Base-by-base conservation (phyloP, 1,284 basidiomycete genomes). In the Melampsora larici-populina region DNA sequence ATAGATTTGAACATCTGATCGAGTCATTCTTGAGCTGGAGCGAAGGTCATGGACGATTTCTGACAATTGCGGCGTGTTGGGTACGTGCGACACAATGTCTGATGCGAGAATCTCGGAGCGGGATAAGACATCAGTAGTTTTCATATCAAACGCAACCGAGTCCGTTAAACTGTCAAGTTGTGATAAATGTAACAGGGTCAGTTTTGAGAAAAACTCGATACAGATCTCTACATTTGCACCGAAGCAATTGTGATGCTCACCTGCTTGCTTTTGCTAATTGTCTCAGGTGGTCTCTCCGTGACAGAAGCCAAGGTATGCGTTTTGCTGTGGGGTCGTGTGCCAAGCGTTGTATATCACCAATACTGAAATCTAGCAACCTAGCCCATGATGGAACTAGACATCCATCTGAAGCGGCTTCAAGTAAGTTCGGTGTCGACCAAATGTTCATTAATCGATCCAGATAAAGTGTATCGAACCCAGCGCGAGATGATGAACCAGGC, bases 371-470 rank as follows among this genome's bases (percentile, higher is more conserved):
- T 63, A 70, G 69, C 43, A 78, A 55, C 51, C 62, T 71, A 51
- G 76, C 76, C 76, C 76, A 78, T 33, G 68, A 70, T 58, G 76
- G 76, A 65, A 85, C 82, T 62, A 80, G 80, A 17, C 81, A 82
- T 78, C 91, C 89, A 46, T 86, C 84, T 68, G 87, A 85, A 58
- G 87, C 81, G 5, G 86, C 86, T 36, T 84, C 68, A 88, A 86
- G 69, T 86, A 86, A 46, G 92, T 86, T 40, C 89, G 84, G 6
- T 0, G 90, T 87, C 0, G 89, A 88, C 96, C 97, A 99, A 78
- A 99, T 95, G 83, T 91, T 95, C 86, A 95, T 89, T 79, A 96
- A 85, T 79, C 89, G 91, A 78, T 87, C 85, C 70, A 94, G 83
- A 77, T 89, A 88, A 76, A 88, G 86, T 29, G 87, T 89, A 79